phyloP scores from a whole-genome alignment of 805 yeast genomes.

The Lipomyces yamanashiensis region DNA sequence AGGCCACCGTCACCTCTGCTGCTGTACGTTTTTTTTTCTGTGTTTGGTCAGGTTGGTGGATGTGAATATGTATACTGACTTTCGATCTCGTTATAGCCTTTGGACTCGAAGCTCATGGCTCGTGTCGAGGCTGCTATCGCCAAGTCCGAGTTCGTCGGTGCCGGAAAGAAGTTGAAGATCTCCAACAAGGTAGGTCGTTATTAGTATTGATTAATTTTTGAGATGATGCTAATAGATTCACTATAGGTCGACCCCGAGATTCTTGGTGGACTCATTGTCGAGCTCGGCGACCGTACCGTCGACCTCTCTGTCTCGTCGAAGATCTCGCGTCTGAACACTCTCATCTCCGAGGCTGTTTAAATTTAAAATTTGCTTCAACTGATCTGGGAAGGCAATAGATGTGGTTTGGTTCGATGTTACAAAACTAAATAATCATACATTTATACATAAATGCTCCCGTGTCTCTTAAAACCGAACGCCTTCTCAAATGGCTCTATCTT shows the following conservation, averaged over 20 bases:
- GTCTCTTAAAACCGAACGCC: neutral
- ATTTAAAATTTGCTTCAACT: neutral
- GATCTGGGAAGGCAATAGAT: neutral
- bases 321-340: constrained; percentile 86
- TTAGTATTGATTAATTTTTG: neutral
- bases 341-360: constrained; percentile 82
- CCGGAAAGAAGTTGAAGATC: constrained; percentile 82
- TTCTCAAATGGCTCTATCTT: neutral
- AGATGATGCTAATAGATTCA: neutral
- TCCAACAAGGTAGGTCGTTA: constrained; percentile 57
- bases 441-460: neutral
- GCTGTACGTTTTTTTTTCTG: constrained; percentile 41
- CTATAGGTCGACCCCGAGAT: constrained; percentile 73
- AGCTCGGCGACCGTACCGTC: constrained; percentile 95
- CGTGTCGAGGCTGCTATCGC: constrained; percentile 80
- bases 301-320: constrained; percentile 86
- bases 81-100: constrained; percentile 48
- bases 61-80: neutral
- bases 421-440: neutral
- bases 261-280: constrained; percentile 93
- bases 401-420: neutral
- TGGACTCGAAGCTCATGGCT: constrained; percentile 78
- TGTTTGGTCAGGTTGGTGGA: neutral
- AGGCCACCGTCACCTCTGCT: constrained; percentile 90
- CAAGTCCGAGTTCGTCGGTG: constrained; percentile 79